Evolutionary conservation across 2,329 filamentous ascomycete genomes (phyloP).

Genomic region (Aspergillus vadensis): DNA sequence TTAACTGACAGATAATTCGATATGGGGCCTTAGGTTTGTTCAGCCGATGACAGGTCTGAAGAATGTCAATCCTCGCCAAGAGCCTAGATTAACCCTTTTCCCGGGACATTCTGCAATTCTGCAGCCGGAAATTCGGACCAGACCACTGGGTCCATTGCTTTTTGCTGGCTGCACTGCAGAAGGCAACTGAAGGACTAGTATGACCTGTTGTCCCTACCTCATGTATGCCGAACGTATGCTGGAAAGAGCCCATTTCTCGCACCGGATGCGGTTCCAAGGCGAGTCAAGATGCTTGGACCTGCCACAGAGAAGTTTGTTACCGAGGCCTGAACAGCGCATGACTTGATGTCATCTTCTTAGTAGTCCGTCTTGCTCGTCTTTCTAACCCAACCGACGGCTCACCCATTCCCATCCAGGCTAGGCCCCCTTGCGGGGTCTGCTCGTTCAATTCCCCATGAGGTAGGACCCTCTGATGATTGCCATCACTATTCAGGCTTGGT

Average conservation of each 20-base stretch:
- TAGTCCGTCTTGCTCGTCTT: background rate
- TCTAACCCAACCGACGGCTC: background rate
- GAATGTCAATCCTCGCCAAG: background rate
- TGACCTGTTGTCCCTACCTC: background rate
- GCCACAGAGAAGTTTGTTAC: background rate
- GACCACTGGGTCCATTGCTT: constrained; percentile 1
- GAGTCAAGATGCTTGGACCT: background rate
- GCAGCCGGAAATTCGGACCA: background rate
- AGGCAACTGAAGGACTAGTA: background rate
- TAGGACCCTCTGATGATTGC: background rate
- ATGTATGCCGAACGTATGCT: background rate
- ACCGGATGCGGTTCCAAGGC: background rate
- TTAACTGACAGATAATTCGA: background rate
- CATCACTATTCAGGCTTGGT: too few relatives aligned
- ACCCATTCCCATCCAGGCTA: background rate
- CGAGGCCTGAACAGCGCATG: background rate
- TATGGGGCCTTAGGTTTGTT: background rate
- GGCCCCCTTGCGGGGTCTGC: background rate
- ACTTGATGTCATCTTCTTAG: background rate
- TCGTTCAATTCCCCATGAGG: background rate
- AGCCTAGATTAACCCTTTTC: background rate
- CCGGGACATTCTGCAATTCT: background rate
- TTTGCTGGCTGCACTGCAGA: background rate
- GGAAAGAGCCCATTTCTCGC: background rate
- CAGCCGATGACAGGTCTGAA: background rate